phyloP scores from a whole-genome alignment of 306 rosid species.

The Phaseolus lunatus region DNA sequence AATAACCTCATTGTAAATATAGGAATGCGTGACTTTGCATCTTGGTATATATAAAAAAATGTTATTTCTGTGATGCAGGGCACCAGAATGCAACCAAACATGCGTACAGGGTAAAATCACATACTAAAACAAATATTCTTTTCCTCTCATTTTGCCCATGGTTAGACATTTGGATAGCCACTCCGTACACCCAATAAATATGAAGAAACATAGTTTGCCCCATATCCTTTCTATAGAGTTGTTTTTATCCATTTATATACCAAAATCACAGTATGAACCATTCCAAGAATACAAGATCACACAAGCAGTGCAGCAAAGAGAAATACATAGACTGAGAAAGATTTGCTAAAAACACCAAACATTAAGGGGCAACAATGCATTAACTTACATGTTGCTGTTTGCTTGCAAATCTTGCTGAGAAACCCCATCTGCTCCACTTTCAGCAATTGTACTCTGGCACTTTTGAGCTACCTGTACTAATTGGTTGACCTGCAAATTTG shows the following conservation, averaged over 20 bases:
- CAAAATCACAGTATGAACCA: not conserved
- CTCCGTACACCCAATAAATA: not conserved
- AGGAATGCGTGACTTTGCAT: not conserved
- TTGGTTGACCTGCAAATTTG: conserved; percentile 72
- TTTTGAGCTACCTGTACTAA: conserved; percentile 88
- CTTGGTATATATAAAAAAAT: not conserved
- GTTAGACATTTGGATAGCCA: not conserved
- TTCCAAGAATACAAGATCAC: not conserved
- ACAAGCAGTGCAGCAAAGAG: not conserved
- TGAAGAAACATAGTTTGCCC: not conserved
- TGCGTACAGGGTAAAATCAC: not conserved
- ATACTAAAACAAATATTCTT: not conserved
- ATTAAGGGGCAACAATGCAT: not conserved
- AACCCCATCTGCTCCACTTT: conserved; percentile 82
- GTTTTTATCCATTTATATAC: too few relatives aligned
- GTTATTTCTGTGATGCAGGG: not conserved
- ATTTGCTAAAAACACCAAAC: not conserved
- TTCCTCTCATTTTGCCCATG: not conserved
- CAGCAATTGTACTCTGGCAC: conserved; percentile 79
- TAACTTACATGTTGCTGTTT: conserved; percentile 87
- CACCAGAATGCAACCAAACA: not conserved
- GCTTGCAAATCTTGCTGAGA: conserved; percentile 87
- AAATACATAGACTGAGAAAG: not conserved
- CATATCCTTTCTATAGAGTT: not conserved
- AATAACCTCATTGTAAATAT: not conserved